phyloP scores from a whole-genome alignment of 2,329 filamentous ascomycete genomes.

The Albifimbria verrucaria region DNA sequence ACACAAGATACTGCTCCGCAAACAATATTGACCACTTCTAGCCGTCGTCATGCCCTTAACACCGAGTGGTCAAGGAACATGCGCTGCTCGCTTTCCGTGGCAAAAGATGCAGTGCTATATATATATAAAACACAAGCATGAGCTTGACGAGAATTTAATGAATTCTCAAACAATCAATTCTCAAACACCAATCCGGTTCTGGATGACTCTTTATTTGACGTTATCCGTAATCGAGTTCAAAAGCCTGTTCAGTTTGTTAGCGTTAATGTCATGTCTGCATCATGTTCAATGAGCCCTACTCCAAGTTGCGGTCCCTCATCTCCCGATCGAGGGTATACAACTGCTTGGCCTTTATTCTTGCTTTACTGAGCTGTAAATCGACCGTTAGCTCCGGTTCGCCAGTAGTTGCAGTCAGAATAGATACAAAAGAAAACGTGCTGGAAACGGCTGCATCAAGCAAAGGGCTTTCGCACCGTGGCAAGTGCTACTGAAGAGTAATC shows the following conservation, averaged over 20 bases:
- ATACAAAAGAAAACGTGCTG: slow-evolving; percentile 17
- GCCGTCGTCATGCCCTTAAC: no score
- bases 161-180: background rate
- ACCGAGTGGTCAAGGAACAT: no score
- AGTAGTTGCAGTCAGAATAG: slow-evolving; percentile 6
- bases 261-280: background rate
- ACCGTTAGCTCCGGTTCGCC: slow-evolving; percentile 14
- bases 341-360: slow-evolving; percentile 43
- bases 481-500: slow-evolving; percentile 62
- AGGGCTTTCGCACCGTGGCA: slow-evolving; percentile 62
- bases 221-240: slow-evolving; percentile 21
- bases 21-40: no score
- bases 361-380: slow-evolving; percentile 38
- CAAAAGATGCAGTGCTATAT: no score
- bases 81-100: no score
- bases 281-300: slow-evolving; percentile 30
- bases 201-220: background rate
- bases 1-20: no score
- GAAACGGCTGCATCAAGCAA: slow-evolving; percentile 37
- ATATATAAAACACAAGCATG: no score
- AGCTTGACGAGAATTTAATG: no score
- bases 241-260: slow-evolving; percentile 16
- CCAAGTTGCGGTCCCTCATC: slow-evolving; percentile 53
- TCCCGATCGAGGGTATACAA: slow-evolving; percentile 53
- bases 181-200: background rate